Percentiles rank a stretch among this genome's conserved stretches.
phyloP scores from a whole-genome alignment of 2,329 filamentous ascomycete genomes.

The Aspergillus neoniger region DNA sequence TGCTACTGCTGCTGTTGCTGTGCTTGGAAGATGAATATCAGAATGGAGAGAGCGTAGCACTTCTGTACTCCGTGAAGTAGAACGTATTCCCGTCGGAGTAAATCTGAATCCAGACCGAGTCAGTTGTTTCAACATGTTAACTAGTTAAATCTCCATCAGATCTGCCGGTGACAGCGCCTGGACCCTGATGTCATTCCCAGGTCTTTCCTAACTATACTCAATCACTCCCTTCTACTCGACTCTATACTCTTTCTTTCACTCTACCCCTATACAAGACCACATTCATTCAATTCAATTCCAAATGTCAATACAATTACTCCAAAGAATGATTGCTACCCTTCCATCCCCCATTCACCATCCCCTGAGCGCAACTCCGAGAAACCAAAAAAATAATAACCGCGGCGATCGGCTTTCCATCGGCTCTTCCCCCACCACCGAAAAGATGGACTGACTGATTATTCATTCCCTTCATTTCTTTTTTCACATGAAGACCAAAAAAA shows the following conservation, averaged over 20 bases:
- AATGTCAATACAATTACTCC: neutral
- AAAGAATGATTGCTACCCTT: neutral
- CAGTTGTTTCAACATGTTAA: no score
- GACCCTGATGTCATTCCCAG: neutral
- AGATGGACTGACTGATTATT: slow-evolving; percentile 8
- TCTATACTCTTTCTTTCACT: no score
- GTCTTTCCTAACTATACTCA: neutral
- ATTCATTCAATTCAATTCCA: neutral
- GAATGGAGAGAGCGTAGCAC: no score
- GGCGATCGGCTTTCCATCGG: slow-evolving; percentile 9
- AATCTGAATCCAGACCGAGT: neutral
- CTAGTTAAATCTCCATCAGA: no score
- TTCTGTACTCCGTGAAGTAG: neutral
- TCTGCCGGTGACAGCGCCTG: neutral
- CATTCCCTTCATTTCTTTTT: neutral
- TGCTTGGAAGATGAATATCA: neutral
- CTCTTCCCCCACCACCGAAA: neutral
- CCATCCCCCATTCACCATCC: neutral
- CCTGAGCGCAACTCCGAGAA: neutral
- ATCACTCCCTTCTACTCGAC: neutral
- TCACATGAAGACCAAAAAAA: slow-evolving; percentile 1
- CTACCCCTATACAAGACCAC: neutral
- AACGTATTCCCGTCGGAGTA: neutral
- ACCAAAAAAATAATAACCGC: neutral
- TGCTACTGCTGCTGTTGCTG: neutral